Evolutionary conservation across 73 alveolate genomes (phyloP), one percentile per base, ranked within the genome.

Genomic region (Symbiodinium natans): DNA sequence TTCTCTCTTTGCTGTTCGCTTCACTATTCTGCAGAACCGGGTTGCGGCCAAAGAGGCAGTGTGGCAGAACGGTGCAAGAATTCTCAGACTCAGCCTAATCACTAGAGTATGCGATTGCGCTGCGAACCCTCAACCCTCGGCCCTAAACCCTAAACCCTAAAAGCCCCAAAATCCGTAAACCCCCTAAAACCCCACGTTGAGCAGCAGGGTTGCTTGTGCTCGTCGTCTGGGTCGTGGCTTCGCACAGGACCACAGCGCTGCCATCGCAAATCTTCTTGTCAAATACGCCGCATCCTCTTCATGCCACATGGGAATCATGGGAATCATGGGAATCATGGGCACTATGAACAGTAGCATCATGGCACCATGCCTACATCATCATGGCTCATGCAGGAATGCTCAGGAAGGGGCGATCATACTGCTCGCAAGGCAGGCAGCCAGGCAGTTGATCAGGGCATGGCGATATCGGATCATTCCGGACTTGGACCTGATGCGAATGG

Each of bases 401-500:
- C 23, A 31, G 86, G 27, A 11, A 63, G 27, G 80, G 80, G 33
- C 80, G 80, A 63, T 63, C 80, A 9, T 90, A 73, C 48, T 90
- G 89, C 6, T 85, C 80, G 52, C 97, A 90, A 29, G 43, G 46
- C 31, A 56, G 38, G 39, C 97, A 90, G n/a, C 97, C 97, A 5
- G 97, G 97, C 15, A 90, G 88, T n/a, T 71, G 89, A 41, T 41
- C 82, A 33, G 97, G 97, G 36, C 97, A 90, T 63, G 80, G 80
- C 38, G 36, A 63, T 5, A 63, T 63, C 36, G 80, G 80, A 63
- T 63, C 80, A 29, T 63, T 63, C 38, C 80, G 80, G 39, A 63
- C 80, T 63, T 63, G 80, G 27, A 63, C 80, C 80, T 63, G 71
- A n/a, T n/a, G n/a, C 71, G 71, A 23, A 52, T 13, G 71, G 71